phyloP scores from a whole-genome alignment of 1,284 basidiomycete species.

The Papiliotrema terrestris region DNA sequence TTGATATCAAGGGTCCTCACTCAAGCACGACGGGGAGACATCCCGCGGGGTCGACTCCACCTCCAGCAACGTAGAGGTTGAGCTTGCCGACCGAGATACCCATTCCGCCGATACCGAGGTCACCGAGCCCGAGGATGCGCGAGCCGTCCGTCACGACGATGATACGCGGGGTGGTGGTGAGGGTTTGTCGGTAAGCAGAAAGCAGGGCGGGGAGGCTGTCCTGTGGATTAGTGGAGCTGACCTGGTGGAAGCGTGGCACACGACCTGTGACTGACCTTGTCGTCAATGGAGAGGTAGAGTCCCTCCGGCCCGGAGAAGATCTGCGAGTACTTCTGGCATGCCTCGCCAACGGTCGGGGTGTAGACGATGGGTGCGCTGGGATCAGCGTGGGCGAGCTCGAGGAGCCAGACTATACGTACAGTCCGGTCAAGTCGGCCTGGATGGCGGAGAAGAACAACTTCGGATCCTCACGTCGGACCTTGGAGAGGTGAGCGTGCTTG shows the following conservation, averaged over 20 bases:
- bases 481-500: slow-evolving; percentile 43
- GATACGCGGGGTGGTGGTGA: slow-evolving; percentile 68
- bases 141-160: slow-evolving; percentile 89
- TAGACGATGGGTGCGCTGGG: slow-evolving; percentile 71
- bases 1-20: slow-evolving; percentile 14
- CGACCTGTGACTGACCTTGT: slow-evolving; percentile 58
- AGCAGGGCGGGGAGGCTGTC: slow-evolving; percentile 44
- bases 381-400: background rate
- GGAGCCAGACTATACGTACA: slow-evolving; percentile 27
- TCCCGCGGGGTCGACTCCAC: slow-evolving; percentile 75
- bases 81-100: slow-evolving; percentile 92
- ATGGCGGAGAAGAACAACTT: slow-evolving; percentile 42
- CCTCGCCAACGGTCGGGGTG: slow-evolving; percentile 88
- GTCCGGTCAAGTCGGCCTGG: slow-evolving; percentile 36
- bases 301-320: slow-evolving; percentile 75
- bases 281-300: slow-evolving; percentile 72
- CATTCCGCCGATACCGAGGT: slow-evolving; percentile 67
- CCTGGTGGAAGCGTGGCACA: background rate
- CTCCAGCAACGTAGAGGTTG: slow-evolving; percentile 81
- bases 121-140: slow-evolving; percentile 87
- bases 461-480: slow-evolving; percentile 37
- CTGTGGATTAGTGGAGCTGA: slow-evolving; percentile 9
- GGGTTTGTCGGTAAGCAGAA: slow-evolving; percentile 50
- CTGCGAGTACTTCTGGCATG: slow-evolving; percentile 77
- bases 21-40: slow-evolving; percentile 74